Evolutionary conservation across 1,284 basidiomycete genomes (phyloP).

Genomic region (Rhodotorula sp.): DNA sequence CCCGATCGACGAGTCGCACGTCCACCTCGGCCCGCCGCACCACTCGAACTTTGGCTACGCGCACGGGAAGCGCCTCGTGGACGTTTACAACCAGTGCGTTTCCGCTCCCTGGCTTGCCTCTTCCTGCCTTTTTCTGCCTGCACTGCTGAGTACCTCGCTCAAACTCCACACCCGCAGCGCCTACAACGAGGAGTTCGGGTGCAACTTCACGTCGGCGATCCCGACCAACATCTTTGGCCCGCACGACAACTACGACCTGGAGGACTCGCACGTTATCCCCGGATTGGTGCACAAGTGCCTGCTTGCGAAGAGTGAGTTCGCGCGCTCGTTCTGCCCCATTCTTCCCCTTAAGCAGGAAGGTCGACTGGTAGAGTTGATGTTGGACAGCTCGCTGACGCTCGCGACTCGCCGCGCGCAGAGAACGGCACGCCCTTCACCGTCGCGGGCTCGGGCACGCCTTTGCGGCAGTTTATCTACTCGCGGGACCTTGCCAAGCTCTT

Average conservation of each 20-base stretch:
- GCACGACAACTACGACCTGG: constrained; percentile 63
- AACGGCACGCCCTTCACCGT: constrained; percentile 78
- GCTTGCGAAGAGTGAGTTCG: constrained; percentile 70
- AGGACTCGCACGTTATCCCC: constrained; percentile 85
- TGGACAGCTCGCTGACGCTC: neutral
- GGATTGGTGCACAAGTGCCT: constrained; percentile 85
- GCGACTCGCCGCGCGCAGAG: constrained; percentile 57
- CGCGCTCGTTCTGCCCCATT: neutral
- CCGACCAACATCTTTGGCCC: constrained; percentile 85
- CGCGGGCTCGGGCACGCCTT: constrained; percentile 79
- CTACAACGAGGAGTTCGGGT: constrained; percentile 85
- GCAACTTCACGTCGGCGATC: constrained; percentile 87
- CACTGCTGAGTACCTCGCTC: too few species aligned
- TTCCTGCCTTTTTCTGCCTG: neutral
- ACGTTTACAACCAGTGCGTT: constrained; percentile 86
- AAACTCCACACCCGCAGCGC: constrained; percentile 58
- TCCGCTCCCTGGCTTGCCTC: too few species aligned
- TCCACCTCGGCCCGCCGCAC: constrained; percentile 84
- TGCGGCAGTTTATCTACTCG: constrained; percentile 93
- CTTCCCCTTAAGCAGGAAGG: neutral
- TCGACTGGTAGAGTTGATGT: neutral
- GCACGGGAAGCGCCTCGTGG: constrained; percentile 88
- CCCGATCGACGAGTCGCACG: constrained; percentile 84
- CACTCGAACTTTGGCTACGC: constrained; percentile 89
- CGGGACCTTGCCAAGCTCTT: constrained; percentile 86